Evolutionary conservation across 441 rosid genomes (phyloP).

Genomic region (Kokia cookei): DNA sequence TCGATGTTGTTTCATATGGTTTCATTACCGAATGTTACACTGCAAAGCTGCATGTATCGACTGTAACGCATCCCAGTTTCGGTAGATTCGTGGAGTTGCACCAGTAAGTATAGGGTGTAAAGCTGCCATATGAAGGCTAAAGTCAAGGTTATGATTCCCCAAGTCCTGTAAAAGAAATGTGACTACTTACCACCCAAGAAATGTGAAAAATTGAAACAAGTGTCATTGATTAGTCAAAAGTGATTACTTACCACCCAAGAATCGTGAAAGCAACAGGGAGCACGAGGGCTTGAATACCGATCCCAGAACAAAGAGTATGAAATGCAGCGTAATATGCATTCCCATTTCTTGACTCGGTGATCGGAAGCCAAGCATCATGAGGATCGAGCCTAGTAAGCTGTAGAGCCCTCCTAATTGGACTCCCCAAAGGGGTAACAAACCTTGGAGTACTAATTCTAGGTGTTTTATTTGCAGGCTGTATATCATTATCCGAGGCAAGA

Average conservation of each 20-base stretch:
- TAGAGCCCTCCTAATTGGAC: slow-evolving; percentile 46
- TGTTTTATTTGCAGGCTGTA: slow-evolving; percentile 29
- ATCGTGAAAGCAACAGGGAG: slow-evolving; percentile 61
- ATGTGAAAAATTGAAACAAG: neutral
- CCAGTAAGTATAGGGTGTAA: slow-evolving; percentile 67
- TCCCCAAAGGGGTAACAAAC: slow-evolving; percentile 54
- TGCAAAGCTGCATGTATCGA: slow-evolving; percentile 65
- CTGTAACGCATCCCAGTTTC: slow-evolving; percentile 63
- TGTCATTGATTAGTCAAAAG: neutral
- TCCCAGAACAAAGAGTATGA: slow-evolving; percentile 65
- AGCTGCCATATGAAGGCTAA: slow-evolving; percentile 73
- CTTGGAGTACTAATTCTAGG: slow-evolving; percentile 37
- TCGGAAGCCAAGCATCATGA: slow-evolving; percentile 71
- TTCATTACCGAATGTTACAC: slow-evolving; percentile 60
- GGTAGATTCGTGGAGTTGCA: slow-evolving; percentile 68
- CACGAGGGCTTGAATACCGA: slow-evolving; percentile 59
- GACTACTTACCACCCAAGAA: too few relatives aligned
- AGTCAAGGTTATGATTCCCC: slow-evolving; percentile 58
- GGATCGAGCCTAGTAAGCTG: slow-evolving; percentile 56
- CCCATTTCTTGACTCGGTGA: slow-evolving; percentile 66
- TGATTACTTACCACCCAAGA: slow-evolving; percentile 52
- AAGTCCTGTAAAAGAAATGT: slow-evolving; percentile 35
- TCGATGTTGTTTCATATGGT: neutral
- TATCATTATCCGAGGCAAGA: slow-evolving; percentile 29
- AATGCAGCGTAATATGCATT: slow-evolving; percentile 59